A percentile compares a stretch with the other conserved stretches of the same genome.
phyloP scores from a whole-genome alignment of 2,329 filamentous ascomycete genomes.

The Akanthomyces lecanii region DNA sequence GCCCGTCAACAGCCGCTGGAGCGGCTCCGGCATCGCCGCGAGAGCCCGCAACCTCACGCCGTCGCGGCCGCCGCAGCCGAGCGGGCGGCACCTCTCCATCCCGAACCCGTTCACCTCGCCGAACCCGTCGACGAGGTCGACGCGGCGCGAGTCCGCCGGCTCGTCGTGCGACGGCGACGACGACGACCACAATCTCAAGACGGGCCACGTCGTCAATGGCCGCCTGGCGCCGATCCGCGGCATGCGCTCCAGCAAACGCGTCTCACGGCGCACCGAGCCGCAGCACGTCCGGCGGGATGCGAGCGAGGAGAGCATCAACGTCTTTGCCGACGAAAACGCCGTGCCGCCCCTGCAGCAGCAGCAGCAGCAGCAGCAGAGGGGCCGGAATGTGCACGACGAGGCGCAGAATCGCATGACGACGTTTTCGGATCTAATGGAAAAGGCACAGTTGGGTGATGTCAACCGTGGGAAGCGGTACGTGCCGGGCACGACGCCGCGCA shows the following conservation, averaged over 20 bases:
- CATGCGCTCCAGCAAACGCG: slow-evolving; percentile 15
- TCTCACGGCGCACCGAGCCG: slow-evolving; percentile 14
- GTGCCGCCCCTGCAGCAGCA: neutral
- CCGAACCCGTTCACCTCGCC: slow-evolving; percentile 35
- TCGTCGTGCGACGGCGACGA: neutral
- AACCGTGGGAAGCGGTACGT: slow-evolving; percentile 41
- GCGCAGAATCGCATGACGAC: slow-evolving; percentile 35
- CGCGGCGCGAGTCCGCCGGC: slow-evolving; percentile 16
- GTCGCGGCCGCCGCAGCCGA: slow-evolving; percentile 11
- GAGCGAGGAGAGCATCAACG: slow-evolving; percentile 1
- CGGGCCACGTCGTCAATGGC: slow-evolving; percentile 17
- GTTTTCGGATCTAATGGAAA: slow-evolving; percentile 51
- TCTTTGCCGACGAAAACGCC: slow-evolving; percentile 5
- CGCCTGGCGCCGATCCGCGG: slow-evolving; percentile 15
- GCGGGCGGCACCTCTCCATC: slow-evolving; percentile 27
- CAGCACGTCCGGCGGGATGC: neutral
- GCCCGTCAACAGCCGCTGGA: slow-evolving; percentile 18
- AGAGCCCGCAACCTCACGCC: neutral
- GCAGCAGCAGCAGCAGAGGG: neutral
- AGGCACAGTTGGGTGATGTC: slow-evolving; percentile 40
- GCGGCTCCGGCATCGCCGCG: slow-evolving; percentile 18
- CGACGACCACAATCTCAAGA: neutral
- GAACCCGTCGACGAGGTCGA: slow-evolving; percentile 23
- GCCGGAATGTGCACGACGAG: neutral
- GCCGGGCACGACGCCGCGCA: slow-evolving; percentile 33